Percentiles rank a stretch among this genome's conserved stretches.
Evolutionary conservation across 352 stramenopile genomes (phyloP).

Genomic region (Pythium phragmiticola): DNA sequence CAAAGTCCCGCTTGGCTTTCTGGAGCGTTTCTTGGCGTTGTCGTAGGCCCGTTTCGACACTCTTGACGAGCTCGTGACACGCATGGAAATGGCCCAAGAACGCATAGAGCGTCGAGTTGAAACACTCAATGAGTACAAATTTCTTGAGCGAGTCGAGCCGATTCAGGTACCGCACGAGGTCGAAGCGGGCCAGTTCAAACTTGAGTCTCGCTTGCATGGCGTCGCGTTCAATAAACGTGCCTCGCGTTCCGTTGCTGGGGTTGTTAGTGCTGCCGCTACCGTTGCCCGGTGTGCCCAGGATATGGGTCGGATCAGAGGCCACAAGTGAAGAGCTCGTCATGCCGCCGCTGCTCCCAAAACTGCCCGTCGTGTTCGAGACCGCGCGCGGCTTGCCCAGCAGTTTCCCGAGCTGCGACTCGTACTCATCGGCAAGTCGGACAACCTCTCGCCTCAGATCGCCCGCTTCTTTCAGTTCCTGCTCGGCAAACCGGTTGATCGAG

Average conservation of each 20-base stretch:
- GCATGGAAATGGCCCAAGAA: constrained; percentile 81
- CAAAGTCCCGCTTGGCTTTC: constrained; percentile 59
- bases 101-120: constrained; percentile 81
- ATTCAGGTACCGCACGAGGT: constrained; percentile 84
- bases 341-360: not conserved
- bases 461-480: constrained; percentile 76
- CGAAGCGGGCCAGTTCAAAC: constrained; percentile 84
- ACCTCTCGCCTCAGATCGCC: constrained; percentile 73
- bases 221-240: constrained; percentile 53
- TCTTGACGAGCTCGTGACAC: constrained; percentile 80
- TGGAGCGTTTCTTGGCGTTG: constrained; percentile 74
- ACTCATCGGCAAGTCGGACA: constrained; percentile 65
- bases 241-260: constrained; percentile 5
- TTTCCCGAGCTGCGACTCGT: constrained; percentile 80
- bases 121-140: constrained; percentile 79
- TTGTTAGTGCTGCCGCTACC: constrained; percentile 1
- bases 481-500: constrained; percentile 60
- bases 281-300: constrained; percentile 19
- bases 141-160: constrained; percentile 84
- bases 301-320: constrained; percentile 20
- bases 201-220: constrained; percentile 55
- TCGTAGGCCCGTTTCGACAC: constrained; percentile 62
- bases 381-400: constrained; percentile 67
- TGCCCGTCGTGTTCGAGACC: constrained; percentile 13
- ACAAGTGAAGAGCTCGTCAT: constrained; percentile 14